Evolutionary conservation across 306 rosid species (phyloP), one percentile per base, ranked within the genome.

Genomic region (Fragaria nilgerrensis): DNA sequence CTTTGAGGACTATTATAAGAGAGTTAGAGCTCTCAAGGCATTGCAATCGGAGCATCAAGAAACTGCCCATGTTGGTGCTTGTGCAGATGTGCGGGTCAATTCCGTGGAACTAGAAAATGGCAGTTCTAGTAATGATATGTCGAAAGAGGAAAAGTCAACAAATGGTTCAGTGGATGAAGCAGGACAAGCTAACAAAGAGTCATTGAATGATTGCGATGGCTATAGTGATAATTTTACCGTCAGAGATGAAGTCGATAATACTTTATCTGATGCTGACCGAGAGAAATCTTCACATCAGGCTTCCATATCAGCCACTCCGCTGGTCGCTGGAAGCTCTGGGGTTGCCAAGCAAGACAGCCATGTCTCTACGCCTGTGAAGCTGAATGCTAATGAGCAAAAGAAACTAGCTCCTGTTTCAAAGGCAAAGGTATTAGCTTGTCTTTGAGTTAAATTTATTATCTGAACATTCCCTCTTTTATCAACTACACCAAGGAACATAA

Each of bases 1-100:
- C 77, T 83, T 79, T 19, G 86, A 83, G 56, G 82, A 83, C 44
- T 83, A 79, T 55, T 83, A 79, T 55, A 56, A 27, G 73, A 76
- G 41, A 72, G 55, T 66, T 58, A 76, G 86, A 77, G 70, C 52
- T 47, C 75, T 59, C 53, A 80, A 79, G 81, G 73, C 62, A 49
- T 36, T 77, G 58, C 56, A 71, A 58, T 71, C 68, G 1, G 73
- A 79, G 50, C 66, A 76, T 41, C 72, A 50, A 65, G 78, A 83
- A 17, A 58, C 85, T 12, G 11, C 48, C 2, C 50, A 36, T 11
- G 45, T 50, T 20, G 73, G 41, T 34, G 15, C 41, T 50, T 47
- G 27, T 17, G 41, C 45, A 7, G 37, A 52, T 52, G 69, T 65
- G 65, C 23, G 0, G 63, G 53, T 61, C 43, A 27, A 14, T 22